phyloP scores from a whole-genome alignment of 1,284 basidiomycete genomes.

The Kalmanozyma brasiliensis region DNA sequence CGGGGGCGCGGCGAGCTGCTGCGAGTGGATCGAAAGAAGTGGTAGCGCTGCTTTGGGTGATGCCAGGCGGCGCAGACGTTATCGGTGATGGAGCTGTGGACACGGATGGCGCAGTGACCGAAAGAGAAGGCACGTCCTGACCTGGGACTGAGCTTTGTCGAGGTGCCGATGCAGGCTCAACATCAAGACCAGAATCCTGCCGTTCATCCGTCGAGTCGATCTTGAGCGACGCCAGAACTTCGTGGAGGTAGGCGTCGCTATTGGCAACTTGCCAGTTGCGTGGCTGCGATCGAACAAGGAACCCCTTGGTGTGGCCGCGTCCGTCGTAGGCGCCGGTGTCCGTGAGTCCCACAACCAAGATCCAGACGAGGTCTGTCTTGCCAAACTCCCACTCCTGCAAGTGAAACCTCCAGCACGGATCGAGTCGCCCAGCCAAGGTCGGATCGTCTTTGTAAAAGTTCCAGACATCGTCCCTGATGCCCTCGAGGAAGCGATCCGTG shows the following conservation, averaged over 20 bases:
- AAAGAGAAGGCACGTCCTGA: no score
- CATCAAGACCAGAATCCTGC: no score
- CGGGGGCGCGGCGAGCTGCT: conserved; percentile 3
- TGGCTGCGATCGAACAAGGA: neutral
- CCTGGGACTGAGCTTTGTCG: no score
- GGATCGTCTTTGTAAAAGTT: neutral
- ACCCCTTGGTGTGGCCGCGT: neutral
- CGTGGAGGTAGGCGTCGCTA: conserved; percentile 1
- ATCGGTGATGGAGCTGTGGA: neutral
- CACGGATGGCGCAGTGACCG: no score
- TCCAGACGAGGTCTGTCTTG: neutral
- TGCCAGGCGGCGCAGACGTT: no score
- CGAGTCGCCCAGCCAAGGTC: neutral
- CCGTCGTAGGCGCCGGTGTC: conserved; percentile 2
- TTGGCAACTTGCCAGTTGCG: conserved; percentile 6
- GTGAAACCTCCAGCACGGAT: conserved; percentile 2
- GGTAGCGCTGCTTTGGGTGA: no score
- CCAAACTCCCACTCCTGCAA: conserved; percentile 7
- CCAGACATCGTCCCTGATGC: neutral
- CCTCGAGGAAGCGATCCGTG: conserved; percentile 3
- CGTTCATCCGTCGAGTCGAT: conserved; percentile 3
- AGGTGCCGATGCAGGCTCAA: no score
- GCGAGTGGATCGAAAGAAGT: conserved; percentile 4
- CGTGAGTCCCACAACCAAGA: neutral
- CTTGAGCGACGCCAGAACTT: neutral